A percentile compares a stretch with the other conserved stretches of the same genome.
These are phyloP conservation scores for Neurospora sp. DNA, from an alignment of 495 filamentous ascomycete species.

Conservation along the genomic window DNA sequence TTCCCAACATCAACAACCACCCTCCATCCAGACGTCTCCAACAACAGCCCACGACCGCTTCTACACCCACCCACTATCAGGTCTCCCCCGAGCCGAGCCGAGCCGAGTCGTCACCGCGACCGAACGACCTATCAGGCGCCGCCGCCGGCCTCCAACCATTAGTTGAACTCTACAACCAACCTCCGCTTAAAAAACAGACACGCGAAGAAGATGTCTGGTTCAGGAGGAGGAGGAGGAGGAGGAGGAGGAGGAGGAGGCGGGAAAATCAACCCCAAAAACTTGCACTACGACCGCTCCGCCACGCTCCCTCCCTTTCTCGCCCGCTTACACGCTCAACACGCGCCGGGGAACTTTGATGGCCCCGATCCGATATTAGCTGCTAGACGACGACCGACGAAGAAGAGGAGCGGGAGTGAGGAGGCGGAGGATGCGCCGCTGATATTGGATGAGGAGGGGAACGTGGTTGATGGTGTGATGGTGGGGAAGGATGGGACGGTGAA, in stretches of 20 bases:
- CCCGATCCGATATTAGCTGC: slow-evolving; percentile 36
- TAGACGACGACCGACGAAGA: slow-evolving; percentile 26
- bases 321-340: slow-evolving; percentile 33
- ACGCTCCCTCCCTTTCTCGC: slow-evolving; percentile 46
- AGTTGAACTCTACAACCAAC: too few species aligned
- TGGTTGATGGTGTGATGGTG: slow-evolving; percentile 23
- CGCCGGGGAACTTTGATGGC: slow-evolving; percentile 12
- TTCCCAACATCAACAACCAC: too few species aligned
- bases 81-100: too few species aligned
- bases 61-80: too few species aligned
- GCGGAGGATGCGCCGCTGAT: slow-evolving; percentile 40
- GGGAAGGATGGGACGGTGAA: slow-evolving; percentile 29
- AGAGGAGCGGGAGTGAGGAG: slow-evolving; percentile 33
- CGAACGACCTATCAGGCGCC: too few species aligned
- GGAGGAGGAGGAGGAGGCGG: not conserved
- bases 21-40: too few species aligned
- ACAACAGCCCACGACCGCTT: too few species aligned
- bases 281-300: slow-evolving; percentile 31
- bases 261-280: slow-evolving; percentile 45
- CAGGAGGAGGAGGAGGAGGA: too few species aligned
- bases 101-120: too few species aligned
- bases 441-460: slow-evolving; percentile 35
- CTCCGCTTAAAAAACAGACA: too few species aligned
- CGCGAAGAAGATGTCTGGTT: too few species aligned
- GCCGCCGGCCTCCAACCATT: too few species aligned